Base-by-base conservation (phyloP, 768 basidiomycete genomes). In the Boletus rubescentipes region DNA sequence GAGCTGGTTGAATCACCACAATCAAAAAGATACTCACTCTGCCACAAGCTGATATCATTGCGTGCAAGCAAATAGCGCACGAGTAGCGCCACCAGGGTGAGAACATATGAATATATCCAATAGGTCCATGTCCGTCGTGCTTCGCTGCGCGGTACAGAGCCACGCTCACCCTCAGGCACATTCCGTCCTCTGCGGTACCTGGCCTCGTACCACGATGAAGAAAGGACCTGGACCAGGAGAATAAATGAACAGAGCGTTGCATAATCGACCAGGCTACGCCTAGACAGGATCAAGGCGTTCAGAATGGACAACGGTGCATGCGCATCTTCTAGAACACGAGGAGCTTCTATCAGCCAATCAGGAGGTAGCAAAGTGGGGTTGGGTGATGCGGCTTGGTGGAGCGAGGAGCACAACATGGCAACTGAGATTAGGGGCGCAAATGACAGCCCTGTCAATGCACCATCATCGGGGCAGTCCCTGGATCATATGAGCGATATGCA, bases 381-480 rank as follows among this genome's bases (percentile, higher is more conserved):
- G 49, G 67, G 56, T 30, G 61, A 69, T 51, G 61, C 62, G 57
- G 69, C 62, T 64, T 67, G 66, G 72, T 61, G 72, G 26, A 80
- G 74, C 21, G 79, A 80, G 41, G 80, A 78, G 60, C 78, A 78
- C 55, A 92, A 73, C 48, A 93, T 67, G 0, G 86, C 84, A 10
- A 85, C 77, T 9, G 91, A 80, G 49, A 96, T 83, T 30, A 96
- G 75, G 3, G 94, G 92, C 12, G 86, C 89, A 31, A 94, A 78
- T n/a, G 93, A 78, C 12, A 96, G 73, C 3, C 89, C 93, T 39
- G 88, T 93, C 53, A 91, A 72, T 21, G 87, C 83, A 14, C 95
- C 95, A 67, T 97, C 93, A 66, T 96, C 94, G 12, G 79, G 72
- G 43, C 86, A 88, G 51, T 89, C 83, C 66, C 93, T 93, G 56